A percentile compares a stretch with the other conserved stretches of the same genome.
Conservation (phyloP, 2,329 filamentous ascomycete species). For the Aspergillus cejpii region DNA sequence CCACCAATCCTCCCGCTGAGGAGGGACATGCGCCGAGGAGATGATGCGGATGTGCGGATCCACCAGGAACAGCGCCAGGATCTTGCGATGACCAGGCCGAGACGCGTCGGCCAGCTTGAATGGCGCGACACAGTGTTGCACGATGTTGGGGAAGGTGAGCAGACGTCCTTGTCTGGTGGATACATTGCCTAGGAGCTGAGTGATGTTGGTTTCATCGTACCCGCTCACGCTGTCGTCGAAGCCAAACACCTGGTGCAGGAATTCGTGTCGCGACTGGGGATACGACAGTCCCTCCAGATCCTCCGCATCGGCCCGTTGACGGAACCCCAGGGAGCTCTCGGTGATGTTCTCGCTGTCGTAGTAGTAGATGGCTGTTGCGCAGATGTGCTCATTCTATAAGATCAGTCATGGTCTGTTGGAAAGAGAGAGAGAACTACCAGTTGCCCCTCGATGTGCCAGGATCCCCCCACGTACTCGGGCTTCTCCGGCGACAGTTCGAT, state of each 20-base stretch:
- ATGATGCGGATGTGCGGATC: slow-evolving; percentile 50
- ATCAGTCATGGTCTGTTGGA: background rate
- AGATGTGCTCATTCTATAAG: slow-evolving; percentile 54
- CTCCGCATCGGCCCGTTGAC: slow-evolving; percentile 24
- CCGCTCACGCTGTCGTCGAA: slow-evolving; percentile 21
- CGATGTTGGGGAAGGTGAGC: slow-evolving; percentile 15
- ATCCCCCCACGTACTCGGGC: slow-evolving; percentile 46
- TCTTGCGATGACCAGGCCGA: slow-evolving; percentile 50
- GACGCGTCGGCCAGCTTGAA: slow-evolving; percentile 47
- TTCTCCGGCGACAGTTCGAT: slow-evolving; percentile 56
- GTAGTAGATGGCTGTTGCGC: slow-evolving; percentile 59
- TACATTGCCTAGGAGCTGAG: slow-evolving; percentile 11
- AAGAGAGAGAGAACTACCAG: no score
- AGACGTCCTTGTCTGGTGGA: slow-evolving; percentile 2
- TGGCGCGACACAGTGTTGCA: slow-evolving; percentile 48
- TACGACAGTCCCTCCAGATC: background rate
- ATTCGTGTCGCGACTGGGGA: slow-evolving; percentile 3
- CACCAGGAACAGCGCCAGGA: slow-evolving; percentile 54
- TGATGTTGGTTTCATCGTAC: background rate
- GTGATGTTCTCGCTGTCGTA: slow-evolving; percentile 58
- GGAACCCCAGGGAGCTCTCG: slow-evolving; percentile 48
- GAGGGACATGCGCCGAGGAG: slow-evolving; percentile 48
- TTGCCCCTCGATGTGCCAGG: slow-evolving; percentile 44
- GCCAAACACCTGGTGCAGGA: slow-evolving; percentile 3
- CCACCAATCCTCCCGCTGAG: slow-evolving; percentile 47